These are phyloP conservation scores for Arctostaphylos glauca DNA, from an alignment of 148 eudicot genomes.

Conservation along the genomic window DNA sequence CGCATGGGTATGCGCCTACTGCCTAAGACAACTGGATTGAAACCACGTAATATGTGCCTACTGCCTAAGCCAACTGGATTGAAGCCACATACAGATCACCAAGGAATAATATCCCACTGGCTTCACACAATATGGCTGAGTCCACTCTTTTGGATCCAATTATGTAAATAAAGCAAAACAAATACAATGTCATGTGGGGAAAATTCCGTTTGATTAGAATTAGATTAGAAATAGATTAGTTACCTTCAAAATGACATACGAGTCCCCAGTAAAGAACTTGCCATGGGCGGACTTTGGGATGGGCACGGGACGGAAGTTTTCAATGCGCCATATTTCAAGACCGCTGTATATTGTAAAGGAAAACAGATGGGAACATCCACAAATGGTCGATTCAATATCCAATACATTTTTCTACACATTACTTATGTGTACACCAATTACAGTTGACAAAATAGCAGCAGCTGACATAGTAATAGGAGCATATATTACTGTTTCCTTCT, in stretches of 20 bases:
- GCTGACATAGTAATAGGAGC: neutral
- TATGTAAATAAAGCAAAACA: neutral
- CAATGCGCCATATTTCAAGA: slow-evolving; percentile 93
- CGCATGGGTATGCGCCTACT: neutral
- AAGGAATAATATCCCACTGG: neutral
- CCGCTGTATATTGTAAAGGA: slow-evolving; percentile 69
- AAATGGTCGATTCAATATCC: neutral
- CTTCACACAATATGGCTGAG: neutral
- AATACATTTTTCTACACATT: neutral
- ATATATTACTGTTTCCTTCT: neutral
- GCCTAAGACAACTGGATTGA: neutral
- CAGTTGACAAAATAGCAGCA: neutral
- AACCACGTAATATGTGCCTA: too few relatives aligned
- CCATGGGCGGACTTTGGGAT: slow-evolving; percentile 70
- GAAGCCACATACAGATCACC: neutral
- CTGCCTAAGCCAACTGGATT: neutral
- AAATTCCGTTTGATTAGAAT: neutral
- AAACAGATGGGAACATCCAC: neutral
- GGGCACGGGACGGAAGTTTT: slow-evolving; percentile 67
- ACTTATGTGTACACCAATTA: neutral
- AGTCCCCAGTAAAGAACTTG: slow-evolving; percentile 76
- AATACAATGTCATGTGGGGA: neutral
- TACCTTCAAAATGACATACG: slow-evolving; percentile 84
- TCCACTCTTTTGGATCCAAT: slow-evolving; percentile 12
- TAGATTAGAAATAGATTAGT: slow-evolving; percentile 15